Evolutionary conservation across 2,329 filamentous ascomycete species (phyloP).

Genomic region (Pyrenophora seminiperda): DNA sequence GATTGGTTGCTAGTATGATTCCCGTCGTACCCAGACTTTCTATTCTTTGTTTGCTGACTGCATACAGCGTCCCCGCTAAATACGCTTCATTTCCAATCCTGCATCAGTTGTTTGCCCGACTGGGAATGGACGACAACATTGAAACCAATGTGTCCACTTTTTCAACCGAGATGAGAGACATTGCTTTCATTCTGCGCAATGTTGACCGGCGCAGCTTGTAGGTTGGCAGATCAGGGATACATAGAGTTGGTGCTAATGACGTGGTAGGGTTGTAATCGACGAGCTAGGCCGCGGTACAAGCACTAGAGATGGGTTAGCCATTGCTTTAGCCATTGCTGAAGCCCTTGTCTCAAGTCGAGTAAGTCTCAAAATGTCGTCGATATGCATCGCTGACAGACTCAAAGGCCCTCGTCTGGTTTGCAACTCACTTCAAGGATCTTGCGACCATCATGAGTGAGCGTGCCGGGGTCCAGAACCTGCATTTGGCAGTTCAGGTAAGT

Average conservation of each 20-base stretch:
- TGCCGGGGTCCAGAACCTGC: slow-evolving; percentile 79
- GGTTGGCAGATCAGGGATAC: not conserved
- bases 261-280: slow-evolving; percentile 72
- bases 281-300: slow-evolving; percentile 92
- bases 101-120: slow-evolving; percentile 82
- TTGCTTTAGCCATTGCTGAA: slow-evolving; percentile 89
- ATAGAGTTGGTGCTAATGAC: not conserved
- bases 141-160: slow-evolving; percentile 94
- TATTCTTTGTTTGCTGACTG: slow-evolving; percentile 10
- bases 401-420: slow-evolving; percentile 83
- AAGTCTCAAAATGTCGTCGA: not conserved
- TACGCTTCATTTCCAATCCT: slow-evolving; percentile 82
- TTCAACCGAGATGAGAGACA: slow-evolving; percentile 92
- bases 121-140: slow-evolving; percentile 85
- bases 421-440: slow-evolving; percentile 87
- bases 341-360: slow-evolving; percentile 73
- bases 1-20: slow-evolving; percentile 72
- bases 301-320: slow-evolving; percentile 83
- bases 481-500: slow-evolving; percentile 73
- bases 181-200: slow-evolving; percentile 88
- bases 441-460: slow-evolving; percentile 75
- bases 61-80: slow-evolving; percentile 70
- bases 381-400: not conserved
- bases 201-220: slow-evolving; percentile 73
- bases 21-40: not conserved